phyloP scores from a whole-genome alignment of 139 green algal species.

The Chlorella ohadii region DNA sequence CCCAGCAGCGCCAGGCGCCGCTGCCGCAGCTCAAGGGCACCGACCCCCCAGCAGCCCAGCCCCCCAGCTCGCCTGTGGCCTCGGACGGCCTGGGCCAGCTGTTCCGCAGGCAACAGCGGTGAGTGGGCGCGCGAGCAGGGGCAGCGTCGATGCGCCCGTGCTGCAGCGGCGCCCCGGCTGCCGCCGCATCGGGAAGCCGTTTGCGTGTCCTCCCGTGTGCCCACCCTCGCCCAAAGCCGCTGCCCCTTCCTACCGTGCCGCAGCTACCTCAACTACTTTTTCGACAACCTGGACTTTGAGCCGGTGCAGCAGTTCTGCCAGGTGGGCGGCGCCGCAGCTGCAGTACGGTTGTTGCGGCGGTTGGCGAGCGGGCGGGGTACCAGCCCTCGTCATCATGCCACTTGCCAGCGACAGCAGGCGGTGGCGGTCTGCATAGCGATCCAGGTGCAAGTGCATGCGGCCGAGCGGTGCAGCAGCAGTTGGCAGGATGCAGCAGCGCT shows the following conservation, averaged over 20 bases:
- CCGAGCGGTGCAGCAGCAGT: neutral
- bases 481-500: too few relatives aligned
- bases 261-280: conserved; percentile 67
- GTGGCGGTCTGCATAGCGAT: too few relatives aligned
- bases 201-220: too few relatives aligned
- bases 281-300: conserved; percentile 58
- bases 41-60: neutral
- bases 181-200: neutral
- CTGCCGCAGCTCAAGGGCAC: neutral
- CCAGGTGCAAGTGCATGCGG: neutral
- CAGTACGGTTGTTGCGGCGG: neutral
- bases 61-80: neutral
- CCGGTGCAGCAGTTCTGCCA: conserved; percentile 58
- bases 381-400: too few relatives aligned
- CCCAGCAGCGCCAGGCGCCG: neutral
- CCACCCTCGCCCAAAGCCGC: too few relatives aligned
- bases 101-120: conserved; percentile 28
- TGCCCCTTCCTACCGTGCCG: neutral
- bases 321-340: neutral
- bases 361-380: neutral
- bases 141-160: neutral
- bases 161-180: neutral
- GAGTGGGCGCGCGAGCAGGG: neutral
- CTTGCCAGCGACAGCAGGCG: too few relatives aligned
- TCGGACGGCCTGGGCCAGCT: conserved; percentile 4